Evolutionary conservation across 1,139 yeast genomes (phyloP).

Genomic region (Scheffersomyces segobiensis): DNA sequence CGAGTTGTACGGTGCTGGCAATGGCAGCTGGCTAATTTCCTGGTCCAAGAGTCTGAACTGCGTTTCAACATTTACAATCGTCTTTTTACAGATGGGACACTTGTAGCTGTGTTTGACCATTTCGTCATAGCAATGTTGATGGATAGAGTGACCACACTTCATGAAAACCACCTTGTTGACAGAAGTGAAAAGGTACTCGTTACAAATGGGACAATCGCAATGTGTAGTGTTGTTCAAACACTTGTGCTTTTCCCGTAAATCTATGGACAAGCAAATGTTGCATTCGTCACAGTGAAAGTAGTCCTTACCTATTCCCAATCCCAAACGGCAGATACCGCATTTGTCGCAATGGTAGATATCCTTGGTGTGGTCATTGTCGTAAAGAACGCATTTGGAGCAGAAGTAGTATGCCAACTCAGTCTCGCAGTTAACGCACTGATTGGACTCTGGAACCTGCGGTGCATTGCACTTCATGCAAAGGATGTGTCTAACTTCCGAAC

Average conservation of each 20-base stretch:
- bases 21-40: conserved; percentile 72
- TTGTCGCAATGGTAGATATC: conserved; percentile 89
- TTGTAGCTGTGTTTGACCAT: conserved; percentile 79
- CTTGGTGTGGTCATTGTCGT: conserved; percentile 79
- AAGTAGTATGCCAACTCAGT: conserved; percentile 70
- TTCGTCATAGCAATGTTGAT: conserved; percentile 79
- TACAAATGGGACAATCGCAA: conserved; percentile 91
- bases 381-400: conserved; percentile 75
- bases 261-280: conserved; percentile 84
- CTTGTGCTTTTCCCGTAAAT: conserved; percentile 71
- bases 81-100: conserved; percentile 87
- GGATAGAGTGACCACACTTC: conserved; percentile 95
- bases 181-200: conserved; percentile 88
- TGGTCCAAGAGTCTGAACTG: conserved; percentile 83
- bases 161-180: conserved; percentile 83
- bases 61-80: conserved; percentile 83
- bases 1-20: conserved; percentile 74
- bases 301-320: conserved; percentile 84
- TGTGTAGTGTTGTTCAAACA: conserved; percentile 88
- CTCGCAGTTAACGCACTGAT: conserved; percentile 68
- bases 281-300: conserved; percentile 91
- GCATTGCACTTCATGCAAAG: conserved; percentile 79
- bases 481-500: conserved; percentile 65
- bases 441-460: conserved; percentile 69
- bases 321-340: conserved; percentile 91